Conservation (phyloP, 2,329 filamentous ascomycete species). For the Alternaria gansuensis region DNA sequence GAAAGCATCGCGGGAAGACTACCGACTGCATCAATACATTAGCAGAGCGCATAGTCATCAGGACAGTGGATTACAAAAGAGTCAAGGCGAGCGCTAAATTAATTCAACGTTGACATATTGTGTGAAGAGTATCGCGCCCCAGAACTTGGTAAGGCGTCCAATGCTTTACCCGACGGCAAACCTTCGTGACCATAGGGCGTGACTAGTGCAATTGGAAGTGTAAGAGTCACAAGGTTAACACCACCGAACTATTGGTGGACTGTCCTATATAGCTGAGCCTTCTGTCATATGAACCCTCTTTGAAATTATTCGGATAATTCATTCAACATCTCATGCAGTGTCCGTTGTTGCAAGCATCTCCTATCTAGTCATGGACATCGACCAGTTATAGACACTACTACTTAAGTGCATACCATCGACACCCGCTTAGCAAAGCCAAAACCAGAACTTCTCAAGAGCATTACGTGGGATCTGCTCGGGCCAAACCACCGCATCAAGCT, state of each 20-base stretch:
- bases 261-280: neutral
- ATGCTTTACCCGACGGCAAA: neutral
- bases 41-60: neutral
- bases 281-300: neutral
- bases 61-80: neutral
- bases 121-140: neutral
- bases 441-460: slow-evolving; percentile 59
- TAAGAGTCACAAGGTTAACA: neutral
- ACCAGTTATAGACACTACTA: neutral
- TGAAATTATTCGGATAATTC: neutral
- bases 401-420: neutral
- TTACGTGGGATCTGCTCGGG: slow-evolving; percentile 56
- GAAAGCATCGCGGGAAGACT: neutral
- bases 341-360: neutral
- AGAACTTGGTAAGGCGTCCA: slow-evolving; percentile 3
- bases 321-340: neutral
- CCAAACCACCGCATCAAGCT: slow-evolving; percentile 58
- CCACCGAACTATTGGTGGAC: neutral
- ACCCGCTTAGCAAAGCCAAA: slow-evolving; percentile 55
- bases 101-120: neutral
- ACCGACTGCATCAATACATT: neutral
- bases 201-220: neutral
- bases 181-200: slow-evolving; percentile 4
- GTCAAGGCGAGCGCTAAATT: neutral
- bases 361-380: neutral